Evolutionary conservation across 495 filamentous ascomycete genomes (phyloP).

Genomic region (Hyaloscypha hepaticicola): DNA sequence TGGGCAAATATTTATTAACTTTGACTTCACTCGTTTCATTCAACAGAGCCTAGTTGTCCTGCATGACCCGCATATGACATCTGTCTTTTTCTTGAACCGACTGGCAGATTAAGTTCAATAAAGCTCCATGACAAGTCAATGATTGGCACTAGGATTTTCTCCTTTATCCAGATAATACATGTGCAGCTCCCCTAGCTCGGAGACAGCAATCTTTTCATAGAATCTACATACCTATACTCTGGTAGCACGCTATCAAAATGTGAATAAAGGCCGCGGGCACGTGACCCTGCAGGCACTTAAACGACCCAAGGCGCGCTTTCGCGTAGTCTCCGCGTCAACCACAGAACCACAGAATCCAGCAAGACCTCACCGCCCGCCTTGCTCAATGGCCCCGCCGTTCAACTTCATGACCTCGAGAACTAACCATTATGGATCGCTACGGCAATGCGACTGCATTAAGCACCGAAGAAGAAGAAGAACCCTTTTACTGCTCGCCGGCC

Average conservation of each 20-base stretch:
- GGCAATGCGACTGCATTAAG: not conserved
- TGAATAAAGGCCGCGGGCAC: not conserved
- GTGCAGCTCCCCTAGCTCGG: too few relatives aligned
- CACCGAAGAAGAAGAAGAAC: slow-evolving; percentile 13
- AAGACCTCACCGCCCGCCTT: not conserved
- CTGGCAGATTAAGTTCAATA: too few relatives aligned
- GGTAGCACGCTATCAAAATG: not conserved
- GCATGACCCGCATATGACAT: too few relatives aligned
- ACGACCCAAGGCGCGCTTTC: not conserved
- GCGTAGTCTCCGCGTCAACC: not conserved
- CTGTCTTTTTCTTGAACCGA: too few relatives aligned
- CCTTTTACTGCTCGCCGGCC: slow-evolving; percentile 20
- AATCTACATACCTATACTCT: not conserved
- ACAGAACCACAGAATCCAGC: not conserved
- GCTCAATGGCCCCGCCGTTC: not conserved
- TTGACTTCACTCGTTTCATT: too few relatives aligned
- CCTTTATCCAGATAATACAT: too few relatives aligned
- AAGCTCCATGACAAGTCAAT: too few relatives aligned
- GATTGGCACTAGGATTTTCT: too few relatives aligned
- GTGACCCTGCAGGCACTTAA: not conserved
- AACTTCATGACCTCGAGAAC: not conserved
- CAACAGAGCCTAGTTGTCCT: too few relatives aligned
- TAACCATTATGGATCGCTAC: not conserved
- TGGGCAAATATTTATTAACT: too few relatives aligned
- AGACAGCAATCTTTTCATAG: not conserved